Percentiles rank a stretch among this genome's conserved stretches.
Conservation (phyloP, 2,329 filamentous ascomycete genomes). For the Cordyceps farinosa region DNA sequence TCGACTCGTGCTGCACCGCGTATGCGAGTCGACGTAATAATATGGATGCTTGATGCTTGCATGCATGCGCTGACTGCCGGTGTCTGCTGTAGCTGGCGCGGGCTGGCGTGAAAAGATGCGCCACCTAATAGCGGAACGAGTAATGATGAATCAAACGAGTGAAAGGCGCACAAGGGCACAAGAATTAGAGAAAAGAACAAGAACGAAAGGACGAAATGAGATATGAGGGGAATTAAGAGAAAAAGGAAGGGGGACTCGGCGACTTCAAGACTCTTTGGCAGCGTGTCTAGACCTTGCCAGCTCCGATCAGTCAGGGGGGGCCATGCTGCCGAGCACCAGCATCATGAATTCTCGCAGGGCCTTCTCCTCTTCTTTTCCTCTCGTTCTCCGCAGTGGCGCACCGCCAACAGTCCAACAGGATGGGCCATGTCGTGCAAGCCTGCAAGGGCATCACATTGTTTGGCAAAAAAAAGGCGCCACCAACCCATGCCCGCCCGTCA, state of each 20-base stretch:
- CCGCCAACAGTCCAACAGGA: not conserved
- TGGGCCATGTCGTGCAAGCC: not conserved
- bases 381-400: slow-evolving; percentile 17
- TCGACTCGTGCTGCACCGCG: not conserved
- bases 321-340: slow-evolving; percentile 6
- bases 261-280: slow-evolving; percentile 3
- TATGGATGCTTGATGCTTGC: not conserved
- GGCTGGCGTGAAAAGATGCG: not conserved
- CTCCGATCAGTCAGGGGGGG: slow-evolving; percentile 15
- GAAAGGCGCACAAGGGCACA: not conserved
- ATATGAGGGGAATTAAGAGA: not conserved
- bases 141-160: not conserved
- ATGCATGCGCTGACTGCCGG: not conserved
- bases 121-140: not conserved
- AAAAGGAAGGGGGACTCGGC: not conserved
- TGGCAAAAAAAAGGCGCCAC: not conserved
- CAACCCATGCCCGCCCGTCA: not conserved
- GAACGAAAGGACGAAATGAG: not conserved
- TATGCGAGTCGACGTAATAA: slow-evolving; percentile 14
- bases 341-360: slow-evolving; percentile 12
- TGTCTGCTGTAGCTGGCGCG: not conserved
- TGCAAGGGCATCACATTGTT: slow-evolving; percentile 6
- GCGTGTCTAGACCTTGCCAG: not conserved
- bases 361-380: slow-evolving; percentile 1
- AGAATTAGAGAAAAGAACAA: not conserved